phyloP scores from a whole-genome alignment of 2,329 filamentous ascomycete species.

The Talaromyces sp. region DNA sequence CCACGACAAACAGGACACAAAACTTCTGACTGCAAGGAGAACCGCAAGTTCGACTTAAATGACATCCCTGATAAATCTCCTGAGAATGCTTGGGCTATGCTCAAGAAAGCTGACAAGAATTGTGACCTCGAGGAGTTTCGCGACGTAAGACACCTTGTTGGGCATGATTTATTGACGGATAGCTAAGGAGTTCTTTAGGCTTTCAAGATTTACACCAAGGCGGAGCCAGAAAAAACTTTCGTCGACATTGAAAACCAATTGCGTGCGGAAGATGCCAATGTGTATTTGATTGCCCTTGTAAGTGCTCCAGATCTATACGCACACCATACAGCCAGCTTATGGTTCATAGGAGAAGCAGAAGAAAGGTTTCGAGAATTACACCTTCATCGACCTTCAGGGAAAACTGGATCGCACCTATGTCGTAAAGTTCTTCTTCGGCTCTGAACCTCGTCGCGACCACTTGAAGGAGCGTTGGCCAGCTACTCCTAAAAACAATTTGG shows the following conservation, averaged over 20 bases:
- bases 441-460: constrained; percentile 46
- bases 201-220: constrained; percentile 51
- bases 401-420: constrained; percentile 50
- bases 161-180: neutral
- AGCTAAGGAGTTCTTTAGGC: constrained; percentile 29
- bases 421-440: constrained; percentile 48
- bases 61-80: constrained; percentile 46
- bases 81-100: constrained; percentile 49
- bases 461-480: constrained; percentile 50
- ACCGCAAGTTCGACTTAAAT: constrained; percentile 43
- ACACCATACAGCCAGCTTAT: constrained; percentile 10
- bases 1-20: constrained; percentile 39
- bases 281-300: constrained; percentile 53
- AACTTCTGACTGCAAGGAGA: constrained; percentile 43
- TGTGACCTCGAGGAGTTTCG: constrained; percentile 52
- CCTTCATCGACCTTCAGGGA: constrained; percentile 52
- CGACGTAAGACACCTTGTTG: constrained; percentile 30
- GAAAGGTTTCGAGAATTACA: constrained; percentile 42
- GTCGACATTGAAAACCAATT: constrained; percentile 50
- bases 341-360: constrained; percentile 41
- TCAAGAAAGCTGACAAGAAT: constrained; percentile 48
- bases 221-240: constrained; percentile 44
- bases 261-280: constrained; percentile 44
- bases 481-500: constrained; percentile 48
- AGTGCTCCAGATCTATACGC: neutral